A percentile compares a stretch with the other conserved stretches of the same genome.
phyloP scores from a whole-genome alignment of 2,329 filamentous ascomycete genomes.

The Ascochyta koolunga region DNA sequence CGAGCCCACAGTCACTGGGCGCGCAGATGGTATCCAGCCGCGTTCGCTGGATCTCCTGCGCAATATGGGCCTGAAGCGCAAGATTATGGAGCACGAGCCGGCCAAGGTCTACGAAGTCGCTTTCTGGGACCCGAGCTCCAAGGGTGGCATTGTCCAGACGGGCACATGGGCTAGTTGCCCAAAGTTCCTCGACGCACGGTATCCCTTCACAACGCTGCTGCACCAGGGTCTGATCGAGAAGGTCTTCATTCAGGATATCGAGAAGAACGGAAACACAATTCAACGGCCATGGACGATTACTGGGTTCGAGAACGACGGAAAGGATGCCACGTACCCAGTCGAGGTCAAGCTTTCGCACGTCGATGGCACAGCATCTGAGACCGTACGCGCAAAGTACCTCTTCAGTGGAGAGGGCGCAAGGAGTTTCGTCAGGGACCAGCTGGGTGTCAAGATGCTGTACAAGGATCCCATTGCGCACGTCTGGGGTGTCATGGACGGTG shows the following conservation, averaged over 20 bases:
- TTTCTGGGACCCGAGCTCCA: constrained; percentile 66
- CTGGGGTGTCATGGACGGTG: constrained; percentile 71
- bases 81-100: constrained; percentile 85
- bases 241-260: constrained; percentile 66
- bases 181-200: constrained; percentile 72
- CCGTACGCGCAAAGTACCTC: constrained; percentile 65
- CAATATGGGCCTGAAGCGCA: constrained; percentile 87
- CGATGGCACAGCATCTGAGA: constrained; percentile 74
- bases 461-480: constrained; percentile 69
- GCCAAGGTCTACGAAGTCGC: constrained; percentile 80
- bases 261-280: constrained; percentile 62
- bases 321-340: constrained; percentile 75
- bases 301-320: constrained; percentile 65
- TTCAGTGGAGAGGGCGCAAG: constrained; percentile 68
- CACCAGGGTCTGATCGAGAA: constrained; percentile 68
- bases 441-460: constrained; percentile 70
- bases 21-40: constrained; percentile 90
- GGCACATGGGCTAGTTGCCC: constrained; percentile 86
- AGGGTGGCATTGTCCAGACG: constrained; percentile 63
- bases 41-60: constrained; percentile 84
- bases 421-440: constrained; percentile 64
- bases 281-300: constrained; percentile 68
- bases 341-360: constrained; percentile 78
- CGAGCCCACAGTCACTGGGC: constrained; percentile 82
- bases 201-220: constrained; percentile 67